Evolutionary conservation across 1,284 basidiomycete species (phyloP).

Genomic region (Xerocomus nothofagi): DNA sequence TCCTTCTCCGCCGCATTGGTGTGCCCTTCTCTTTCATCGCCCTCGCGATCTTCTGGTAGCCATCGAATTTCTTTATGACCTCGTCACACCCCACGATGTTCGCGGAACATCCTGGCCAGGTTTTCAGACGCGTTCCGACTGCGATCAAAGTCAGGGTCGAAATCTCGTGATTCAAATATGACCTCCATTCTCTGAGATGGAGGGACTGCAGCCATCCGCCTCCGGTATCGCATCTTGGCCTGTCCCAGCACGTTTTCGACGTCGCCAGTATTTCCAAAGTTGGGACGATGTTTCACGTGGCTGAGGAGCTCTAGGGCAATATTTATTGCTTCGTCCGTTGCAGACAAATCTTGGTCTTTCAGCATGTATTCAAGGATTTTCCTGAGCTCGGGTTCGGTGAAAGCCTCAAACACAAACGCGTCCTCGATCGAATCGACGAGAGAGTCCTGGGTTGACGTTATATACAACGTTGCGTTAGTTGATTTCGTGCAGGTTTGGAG

Average conservation of each 20-base stretch:
- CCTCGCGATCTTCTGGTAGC: background rate
- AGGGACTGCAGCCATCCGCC: background rate
- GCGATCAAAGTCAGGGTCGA: background rate
- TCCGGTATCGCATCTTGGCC: background rate
- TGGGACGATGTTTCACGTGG: background rate
- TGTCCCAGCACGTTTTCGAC: background rate
- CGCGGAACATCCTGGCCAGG: background rate
- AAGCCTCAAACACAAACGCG: background rate
- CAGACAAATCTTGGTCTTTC: background rate
- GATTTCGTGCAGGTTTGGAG: background rate
- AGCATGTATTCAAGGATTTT: background rate
- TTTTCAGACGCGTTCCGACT: background rate
- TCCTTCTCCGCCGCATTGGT: background rate
- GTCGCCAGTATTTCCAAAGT: background rate
- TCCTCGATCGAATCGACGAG: background rate
- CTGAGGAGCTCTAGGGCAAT: background rate
- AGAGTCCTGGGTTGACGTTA: background rate
- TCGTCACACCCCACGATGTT: background rate
- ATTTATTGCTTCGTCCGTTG: background rate
- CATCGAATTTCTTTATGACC: background rate
- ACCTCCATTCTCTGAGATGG: background rate
- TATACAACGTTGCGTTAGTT: background rate
- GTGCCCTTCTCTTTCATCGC: background rate
- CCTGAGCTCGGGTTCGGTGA: background rate
- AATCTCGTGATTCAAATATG: background rate